phyloP scores from a whole-genome alignment of 2,329 filamentous ascomycete species.

The Epichloe festucae region DNA sequence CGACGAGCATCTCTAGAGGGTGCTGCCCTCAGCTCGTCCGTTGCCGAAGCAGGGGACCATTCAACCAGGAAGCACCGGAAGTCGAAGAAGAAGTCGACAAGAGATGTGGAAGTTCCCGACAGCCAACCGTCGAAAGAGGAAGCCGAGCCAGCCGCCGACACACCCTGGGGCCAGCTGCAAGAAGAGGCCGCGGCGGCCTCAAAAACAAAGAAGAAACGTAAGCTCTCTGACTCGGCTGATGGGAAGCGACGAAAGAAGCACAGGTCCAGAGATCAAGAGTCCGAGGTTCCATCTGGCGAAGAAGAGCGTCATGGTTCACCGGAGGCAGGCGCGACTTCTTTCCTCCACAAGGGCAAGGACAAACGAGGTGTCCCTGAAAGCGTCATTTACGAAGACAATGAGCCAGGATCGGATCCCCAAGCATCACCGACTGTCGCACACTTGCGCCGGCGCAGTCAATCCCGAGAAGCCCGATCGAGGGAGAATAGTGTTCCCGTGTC shows the following conservation, averaged over 20 bases:
- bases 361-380: constrained; percentile 5
- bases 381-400: constrained; percentile 11
- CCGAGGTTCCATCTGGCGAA: constrained; percentile 7
- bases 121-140: constrained; percentile 1
- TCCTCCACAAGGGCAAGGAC: constrained; percentile 6
- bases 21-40: constrained; percentile 5
- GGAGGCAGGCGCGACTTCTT: constrained; percentile 2
- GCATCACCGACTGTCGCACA: constrained; percentile 17
- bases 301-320: background rate
- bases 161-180: constrained; percentile 2
- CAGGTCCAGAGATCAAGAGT: constrained; percentile 13
- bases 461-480: constrained; percentile 15
- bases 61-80: constrained; percentile 14
- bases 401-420: constrained; percentile 10
- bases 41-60: constrained; percentile 4
- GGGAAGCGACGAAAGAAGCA: constrained; percentile 22
- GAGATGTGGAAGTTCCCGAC: constrained; percentile 3
- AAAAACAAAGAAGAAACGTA: constrained; percentile 22
- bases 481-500: constrained; percentile 13
- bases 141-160: constrained; percentile 1
- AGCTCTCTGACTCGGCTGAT: constrained; percentile 16
- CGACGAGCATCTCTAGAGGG: constrained; percentile 6
- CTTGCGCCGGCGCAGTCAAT: constrained; percentile 14
- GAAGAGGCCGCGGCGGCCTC: constrained; percentile 9
- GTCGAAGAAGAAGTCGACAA: constrained; percentile 13